Evolutionary conservation across 495 filamentous ascomycete species (phyloP).

Genomic region (Viridothelium virens): DNA sequence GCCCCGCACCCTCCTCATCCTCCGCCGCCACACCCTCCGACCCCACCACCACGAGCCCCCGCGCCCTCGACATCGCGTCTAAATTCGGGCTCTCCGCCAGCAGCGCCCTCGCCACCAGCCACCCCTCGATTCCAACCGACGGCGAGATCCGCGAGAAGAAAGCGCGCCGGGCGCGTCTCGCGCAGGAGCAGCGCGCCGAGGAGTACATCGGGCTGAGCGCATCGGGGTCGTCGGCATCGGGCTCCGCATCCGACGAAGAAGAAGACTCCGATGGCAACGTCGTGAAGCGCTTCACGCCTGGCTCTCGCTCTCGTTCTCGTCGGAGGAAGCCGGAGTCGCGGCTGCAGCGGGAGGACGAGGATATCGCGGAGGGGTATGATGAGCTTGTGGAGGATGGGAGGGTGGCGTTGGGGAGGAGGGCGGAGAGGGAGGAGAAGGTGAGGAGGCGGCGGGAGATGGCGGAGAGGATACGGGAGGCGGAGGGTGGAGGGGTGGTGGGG

Average conservation of each 20-base stretch:
- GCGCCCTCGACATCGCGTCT: constrained; percentile 58
- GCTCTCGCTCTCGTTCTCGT: too few species aligned
- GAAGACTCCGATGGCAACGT: constrained; percentile 37
- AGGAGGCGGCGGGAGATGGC: constrained; percentile 69
- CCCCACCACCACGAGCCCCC: too few species aligned
- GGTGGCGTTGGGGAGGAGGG: constrained; percentile 68
- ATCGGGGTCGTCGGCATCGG: background rate
- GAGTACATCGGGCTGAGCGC: constrained; percentile 75
- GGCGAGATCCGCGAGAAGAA: constrained; percentile 93
- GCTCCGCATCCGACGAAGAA: constrained; percentile 29
- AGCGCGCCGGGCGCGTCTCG: constrained; percentile 69
- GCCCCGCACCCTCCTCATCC: too few species aligned
- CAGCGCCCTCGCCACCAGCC: constrained; percentile 21
- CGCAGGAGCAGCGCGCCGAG: constrained; percentile 52
- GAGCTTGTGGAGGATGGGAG: constrained; percentile 82
- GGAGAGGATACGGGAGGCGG: constrained; percentile 75
- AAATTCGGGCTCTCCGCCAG: constrained; percentile 58
- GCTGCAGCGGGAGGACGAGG: constrained; percentile 81
- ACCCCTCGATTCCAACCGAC: constrained; percentile 62
- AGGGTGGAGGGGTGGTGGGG: constrained; percentile 47
- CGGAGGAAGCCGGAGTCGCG: constrained; percentile 55
- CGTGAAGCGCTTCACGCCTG: too few species aligned
- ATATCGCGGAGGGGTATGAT: constrained; percentile 90
- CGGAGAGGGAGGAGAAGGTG: constrained; percentile 64
- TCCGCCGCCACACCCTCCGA: too few species aligned